Evolutionary conservation across 2,329 filamentous ascomycete species (phyloP).

Genomic region (Pyrenophora seminiperda): DNA sequence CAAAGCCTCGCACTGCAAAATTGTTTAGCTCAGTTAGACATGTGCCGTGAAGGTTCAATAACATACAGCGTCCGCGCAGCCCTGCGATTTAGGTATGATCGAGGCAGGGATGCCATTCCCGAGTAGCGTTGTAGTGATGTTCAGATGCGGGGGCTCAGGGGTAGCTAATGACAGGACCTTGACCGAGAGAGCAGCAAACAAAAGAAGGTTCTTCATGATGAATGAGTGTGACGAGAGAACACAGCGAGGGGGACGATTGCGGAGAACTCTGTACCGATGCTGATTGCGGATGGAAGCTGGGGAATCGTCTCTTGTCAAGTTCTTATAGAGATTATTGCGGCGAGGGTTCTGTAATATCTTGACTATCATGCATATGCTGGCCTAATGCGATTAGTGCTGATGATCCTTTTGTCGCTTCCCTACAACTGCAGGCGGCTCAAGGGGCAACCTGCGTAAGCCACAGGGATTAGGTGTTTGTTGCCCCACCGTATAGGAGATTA

Average conservation of each 20-base stretch:
- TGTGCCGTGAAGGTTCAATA: neutral
- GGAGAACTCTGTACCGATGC: neutral
- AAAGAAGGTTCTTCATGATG: slow-evolving; percentile 1
- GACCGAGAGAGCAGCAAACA: slow-evolving; percentile 2
- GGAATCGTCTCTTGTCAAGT: no score
- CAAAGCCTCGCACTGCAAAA: slow-evolving; percentile 26
- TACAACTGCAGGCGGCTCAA: no score
- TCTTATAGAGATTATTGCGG: no score
- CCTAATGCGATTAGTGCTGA: no score
- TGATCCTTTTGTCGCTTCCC: no score
- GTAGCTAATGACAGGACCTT: slow-evolving; percentile 1
- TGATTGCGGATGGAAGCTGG: neutral
- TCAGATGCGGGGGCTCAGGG: slow-evolving; percentile 23
- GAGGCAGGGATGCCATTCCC: slow-evolving; percentile 22
- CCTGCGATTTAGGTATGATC: neutral
- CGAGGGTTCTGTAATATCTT: no score
- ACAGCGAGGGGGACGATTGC: neutral
- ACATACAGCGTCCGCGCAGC: slow-evolving; percentile 30
- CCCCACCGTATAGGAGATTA: no score
- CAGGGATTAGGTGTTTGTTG: no score
- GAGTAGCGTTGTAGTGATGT: slow-evolving; percentile 27
- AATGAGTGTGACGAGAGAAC: no score
- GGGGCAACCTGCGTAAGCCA: no score
- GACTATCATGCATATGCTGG: no score
- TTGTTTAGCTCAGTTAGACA: neutral